Percentiles rank a stretch among this genome's conserved stretches.
Evolutionary conservation across 164 flowering plant species (phyloP).

Genomic region (Vitis amurensis): DNA sequence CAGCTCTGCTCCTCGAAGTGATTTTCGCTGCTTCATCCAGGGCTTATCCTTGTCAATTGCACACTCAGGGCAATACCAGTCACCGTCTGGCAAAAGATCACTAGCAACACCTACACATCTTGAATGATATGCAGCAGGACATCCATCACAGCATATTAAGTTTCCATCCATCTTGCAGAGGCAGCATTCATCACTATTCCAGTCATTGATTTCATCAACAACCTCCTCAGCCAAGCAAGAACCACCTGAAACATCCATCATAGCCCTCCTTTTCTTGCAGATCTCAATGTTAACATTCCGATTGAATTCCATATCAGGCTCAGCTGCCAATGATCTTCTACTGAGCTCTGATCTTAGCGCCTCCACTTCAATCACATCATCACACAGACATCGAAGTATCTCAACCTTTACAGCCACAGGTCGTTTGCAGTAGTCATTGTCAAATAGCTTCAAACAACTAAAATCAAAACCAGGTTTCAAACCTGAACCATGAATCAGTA

Average conservation of each 20-base stretch:
- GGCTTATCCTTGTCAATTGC: constrained; percentile 45
- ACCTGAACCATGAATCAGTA: constrained; percentile 52
- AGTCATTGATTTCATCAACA: constrained; percentile 51
- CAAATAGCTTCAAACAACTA: constrained; percentile 47
- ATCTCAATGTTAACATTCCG: constrained; percentile 29
- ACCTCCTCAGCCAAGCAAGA: constrained; percentile 48
- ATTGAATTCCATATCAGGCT: constrained; percentile 45
- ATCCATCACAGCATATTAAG: constrained; percentile 97
- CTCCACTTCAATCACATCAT: constrained; percentile 76
- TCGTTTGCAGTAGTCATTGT: constrained; percentile 64
- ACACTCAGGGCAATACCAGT: constrained; percentile 97
- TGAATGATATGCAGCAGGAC: constrained; percentile 97
- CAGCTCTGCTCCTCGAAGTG: constrained; percentile 75
- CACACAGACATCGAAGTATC: constrained; percentile 78
- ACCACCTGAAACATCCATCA: constrained; percentile 35
- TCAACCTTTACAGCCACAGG: constrained; percentile 61
- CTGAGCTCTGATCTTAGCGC: constrained; percentile 69
- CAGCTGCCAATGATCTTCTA: constrained; percentile 54
- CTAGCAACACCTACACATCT: constrained; percentile 81
- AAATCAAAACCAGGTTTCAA: constrained; percentile 50
- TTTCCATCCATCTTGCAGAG: constrained; percentile 96
- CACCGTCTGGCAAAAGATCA: constrained; percentile 87
- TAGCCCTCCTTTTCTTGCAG: constrained; percentile 47
- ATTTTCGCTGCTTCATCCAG: constrained; percentile 44
- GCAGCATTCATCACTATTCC: constrained; percentile 95